phyloP scores from a whole-genome alignment of 768 basidiomycete genomes.

The Stropharia rugosoannulata region DNA sequence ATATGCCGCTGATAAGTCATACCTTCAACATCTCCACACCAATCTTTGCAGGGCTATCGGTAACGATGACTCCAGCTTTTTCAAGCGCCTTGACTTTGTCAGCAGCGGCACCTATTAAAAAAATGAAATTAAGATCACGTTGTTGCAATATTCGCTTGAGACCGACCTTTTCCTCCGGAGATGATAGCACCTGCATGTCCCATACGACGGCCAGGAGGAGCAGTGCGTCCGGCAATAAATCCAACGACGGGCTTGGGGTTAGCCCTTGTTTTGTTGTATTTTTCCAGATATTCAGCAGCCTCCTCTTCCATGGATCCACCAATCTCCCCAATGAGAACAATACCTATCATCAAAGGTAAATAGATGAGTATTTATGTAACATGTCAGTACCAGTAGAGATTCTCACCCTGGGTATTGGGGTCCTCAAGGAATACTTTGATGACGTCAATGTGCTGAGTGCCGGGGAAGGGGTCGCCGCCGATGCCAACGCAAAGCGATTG shows the following conservation, averaged over 20 bases:
- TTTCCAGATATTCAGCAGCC: conserved; percentile 93
- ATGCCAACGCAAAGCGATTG: conserved; percentile 97
- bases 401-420: conserved; percentile 83
- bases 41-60: conserved; percentile 94
- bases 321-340: conserved; percentile 98
- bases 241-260: conserved; percentile 95
- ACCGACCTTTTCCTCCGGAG: conserved; percentile 89
- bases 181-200: conserved; percentile 99
- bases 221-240: conserved; percentile 97
- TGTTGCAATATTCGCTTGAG: background rate
- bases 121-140: background rate
- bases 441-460: conserved; percentile 93
- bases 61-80: conserved; percentile 90
- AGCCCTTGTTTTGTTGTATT: conserved; percentile 85
- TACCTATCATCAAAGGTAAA: conserved; percentile 48
- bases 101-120: conserved; percentile 71
- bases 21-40: conserved; percentile 89
- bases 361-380: conserved; percentile 4
- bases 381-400: background rate
- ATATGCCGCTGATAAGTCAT: conserved; percentile 14
- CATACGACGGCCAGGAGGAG: conserved; percentile 97
- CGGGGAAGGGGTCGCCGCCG: conserved; percentile 96
- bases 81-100: conserved; percentile 94
- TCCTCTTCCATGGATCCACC: conserved; percentile 99
- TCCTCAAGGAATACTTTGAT: conserved; percentile 96